These are phyloP conservation scores for Planoprotostelium fungivorum DNA, from an alignment of 78 protist genomes.

Conservation along the genomic window DNA sequence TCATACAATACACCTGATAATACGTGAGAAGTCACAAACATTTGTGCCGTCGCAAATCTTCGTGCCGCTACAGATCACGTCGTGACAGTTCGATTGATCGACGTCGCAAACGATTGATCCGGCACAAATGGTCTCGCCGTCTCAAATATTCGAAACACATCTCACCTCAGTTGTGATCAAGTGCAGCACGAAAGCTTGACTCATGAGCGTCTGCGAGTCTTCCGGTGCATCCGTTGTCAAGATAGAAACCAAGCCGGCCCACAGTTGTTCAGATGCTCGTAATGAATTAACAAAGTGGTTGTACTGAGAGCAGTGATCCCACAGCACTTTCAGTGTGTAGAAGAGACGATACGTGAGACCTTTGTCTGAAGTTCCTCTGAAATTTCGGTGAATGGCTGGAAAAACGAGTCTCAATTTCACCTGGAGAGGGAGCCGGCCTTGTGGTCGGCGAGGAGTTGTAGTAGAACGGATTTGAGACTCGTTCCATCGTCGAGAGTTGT, in stretches of 20 bases:
- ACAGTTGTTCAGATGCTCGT: not conserved
- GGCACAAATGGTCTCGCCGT: not conserved
- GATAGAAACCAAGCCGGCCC: not conserved
- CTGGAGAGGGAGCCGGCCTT: not conserved
- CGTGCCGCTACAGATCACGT: not conserved
- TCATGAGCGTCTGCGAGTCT: not conserved
- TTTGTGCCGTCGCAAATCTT: not conserved
- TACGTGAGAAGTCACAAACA: not conserved
- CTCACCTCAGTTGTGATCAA: not conserved
- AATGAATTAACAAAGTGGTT: too few species aligned
- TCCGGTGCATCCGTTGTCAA: not conserved
- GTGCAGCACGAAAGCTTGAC: not conserved
- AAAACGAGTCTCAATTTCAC: too few species aligned
- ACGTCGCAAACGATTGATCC: not conserved
- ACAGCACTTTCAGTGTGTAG: not conserved
- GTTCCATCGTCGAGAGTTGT: not conserved
- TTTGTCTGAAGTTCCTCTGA: not conserved
- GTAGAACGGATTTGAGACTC: not conserved
- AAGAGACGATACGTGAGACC: not conserved
- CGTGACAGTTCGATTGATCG: not conserved
- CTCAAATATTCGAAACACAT: not conserved
- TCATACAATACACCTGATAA: not conserved
- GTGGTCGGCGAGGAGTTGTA: not conserved
- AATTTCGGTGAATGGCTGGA: too few species aligned
- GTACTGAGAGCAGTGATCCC: not conserved